A percentile compares a stretch with the other conserved stretches of the same genome.
Conservation (phyloP, 2,329 filamentous ascomycete species). For the Chrysosporium keratinophilum region DNA sequence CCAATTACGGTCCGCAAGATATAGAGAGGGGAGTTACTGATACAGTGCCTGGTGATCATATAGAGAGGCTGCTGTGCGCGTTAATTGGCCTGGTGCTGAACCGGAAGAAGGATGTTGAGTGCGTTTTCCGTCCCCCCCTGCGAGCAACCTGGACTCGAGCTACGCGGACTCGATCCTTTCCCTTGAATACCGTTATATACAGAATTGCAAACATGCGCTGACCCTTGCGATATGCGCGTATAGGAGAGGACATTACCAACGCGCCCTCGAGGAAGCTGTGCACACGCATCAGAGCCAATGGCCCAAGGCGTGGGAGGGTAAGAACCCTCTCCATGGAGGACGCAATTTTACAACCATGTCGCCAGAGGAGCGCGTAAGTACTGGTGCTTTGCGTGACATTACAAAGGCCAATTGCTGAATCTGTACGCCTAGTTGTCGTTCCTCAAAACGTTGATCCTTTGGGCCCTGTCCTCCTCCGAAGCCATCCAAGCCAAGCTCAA, state of each 20-base stretch:
- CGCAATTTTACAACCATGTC: slow-evolving; percentile 73
- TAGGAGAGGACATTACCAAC: slow-evolving; percentile 83
- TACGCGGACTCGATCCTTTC: background rate
- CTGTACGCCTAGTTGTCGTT: slow-evolving; percentile 56
- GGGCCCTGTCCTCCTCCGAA: slow-evolving; percentile 84
- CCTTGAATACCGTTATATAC: background rate
- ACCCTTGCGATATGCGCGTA: slow-evolving; percentile 13
- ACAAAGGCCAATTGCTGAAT: background rate
- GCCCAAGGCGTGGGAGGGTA: slow-evolving; percentile 70
- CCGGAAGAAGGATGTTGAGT: slow-evolving; percentile 98
- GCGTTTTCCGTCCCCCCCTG: slow-evolving; percentile 38
- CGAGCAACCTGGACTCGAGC: background rate
- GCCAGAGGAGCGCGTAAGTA: slow-evolving; percentile 64
- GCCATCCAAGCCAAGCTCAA: slow-evolving; percentile 70
- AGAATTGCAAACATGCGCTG: background rate
- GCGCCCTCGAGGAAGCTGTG: slow-evolving; percentile 88
- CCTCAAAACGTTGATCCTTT: slow-evolving; percentile 71
- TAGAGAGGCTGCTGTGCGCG: slow-evolving; percentile 81
- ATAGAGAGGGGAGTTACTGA: slow-evolving; percentile 79
- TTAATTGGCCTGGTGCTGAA: slow-evolving; percentile 81
- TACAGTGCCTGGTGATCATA: slow-evolving; percentile 66
- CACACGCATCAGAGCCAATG: slow-evolving; percentile 78
- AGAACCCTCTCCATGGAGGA: slow-evolving; percentile 72
- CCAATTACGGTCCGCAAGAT: slow-evolving; percentile 90
- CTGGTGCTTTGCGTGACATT: slow-evolving; percentile 4